phyloP scores from a whole-genome alignment of 2,329 filamentous ascomycete species.

The Plenodomus biglobosus region DNA sequence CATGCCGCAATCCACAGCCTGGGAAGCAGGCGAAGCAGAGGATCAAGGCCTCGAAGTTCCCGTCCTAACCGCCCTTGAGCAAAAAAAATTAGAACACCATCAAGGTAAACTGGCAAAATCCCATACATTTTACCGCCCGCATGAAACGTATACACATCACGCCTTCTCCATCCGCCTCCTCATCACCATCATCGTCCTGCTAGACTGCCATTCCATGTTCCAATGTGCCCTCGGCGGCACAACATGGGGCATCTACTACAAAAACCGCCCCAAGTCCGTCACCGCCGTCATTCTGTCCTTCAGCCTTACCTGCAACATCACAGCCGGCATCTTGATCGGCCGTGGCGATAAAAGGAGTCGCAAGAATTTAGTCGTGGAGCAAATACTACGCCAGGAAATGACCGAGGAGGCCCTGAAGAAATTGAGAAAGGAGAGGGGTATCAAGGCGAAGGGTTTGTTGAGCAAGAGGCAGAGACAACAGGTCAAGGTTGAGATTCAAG shows the following conservation, averaged over 20 bases:
- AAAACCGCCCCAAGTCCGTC: constrained; percentile 68
- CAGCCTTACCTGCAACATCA: constrained; percentile 75
- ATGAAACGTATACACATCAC: constrained; percentile 80
- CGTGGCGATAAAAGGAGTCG: constrained; percentile 74
- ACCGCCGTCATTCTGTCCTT: constrained; percentile 80
- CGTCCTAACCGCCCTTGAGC: constrained; percentile 65
- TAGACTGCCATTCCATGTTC: constrained; percentile 77
- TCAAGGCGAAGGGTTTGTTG: constrained; percentile 33
- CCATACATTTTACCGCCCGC: constrained; percentile 86
- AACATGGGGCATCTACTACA: constrained; percentile 78
- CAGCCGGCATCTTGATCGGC: constrained; percentile 73
- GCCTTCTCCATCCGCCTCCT: constrained; percentile 76
- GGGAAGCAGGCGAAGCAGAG: constrained; percentile 44
- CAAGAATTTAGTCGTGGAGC: constrained; percentile 81
- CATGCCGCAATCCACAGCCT: constrained; percentile 45
- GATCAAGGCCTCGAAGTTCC: constrained; percentile 49
- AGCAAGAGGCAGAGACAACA: constrained; percentile 28
- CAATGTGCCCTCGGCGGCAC: constrained; percentile 77
- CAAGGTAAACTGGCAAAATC: constrained; percentile 77
- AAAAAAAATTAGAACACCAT: constrained; percentile 71
- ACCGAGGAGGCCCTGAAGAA: constrained; percentile 65
- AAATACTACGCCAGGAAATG: constrained; percentile 73
- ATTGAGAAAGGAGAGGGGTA: constrained; percentile 49
- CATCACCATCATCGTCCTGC: constrained; percentile 71
- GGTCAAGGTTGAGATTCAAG: constrained; percentile 20